These are phyloP conservation scores for Citrus australasica DNA, from an alignment of 345 rosid species.

Conservation along the genomic window DNA sequence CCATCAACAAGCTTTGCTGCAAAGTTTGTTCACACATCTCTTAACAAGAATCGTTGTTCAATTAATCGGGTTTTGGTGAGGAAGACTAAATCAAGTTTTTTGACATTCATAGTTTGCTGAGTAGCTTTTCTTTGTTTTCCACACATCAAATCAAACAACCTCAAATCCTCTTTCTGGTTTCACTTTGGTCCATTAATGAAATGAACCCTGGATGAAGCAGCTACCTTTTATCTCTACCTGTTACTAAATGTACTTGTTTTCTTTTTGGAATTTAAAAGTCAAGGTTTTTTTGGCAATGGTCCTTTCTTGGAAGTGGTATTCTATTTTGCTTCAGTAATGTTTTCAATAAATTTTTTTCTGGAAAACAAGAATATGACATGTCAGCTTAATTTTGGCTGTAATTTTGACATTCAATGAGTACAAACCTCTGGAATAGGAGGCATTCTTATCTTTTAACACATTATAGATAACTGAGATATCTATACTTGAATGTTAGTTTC, in stretches of 20 bases:
- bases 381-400: background rate
- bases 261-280: background rate
- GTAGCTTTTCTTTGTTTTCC: background rate
- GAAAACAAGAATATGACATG: background rate
- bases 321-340: background rate
- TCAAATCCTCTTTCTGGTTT: background rate
- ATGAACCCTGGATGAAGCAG: too few species aligned
- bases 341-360: background rate
- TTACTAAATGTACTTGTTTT: background rate
- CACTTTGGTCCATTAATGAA: background rate
- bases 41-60: slow-evolving; percentile 93
- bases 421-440: background rate
- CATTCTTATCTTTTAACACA: background rate
- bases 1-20: slow-evolving; percentile 96
- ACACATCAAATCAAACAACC: background rate
- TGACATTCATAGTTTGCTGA: background rate
- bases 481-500: background rate
- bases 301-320: background rate
- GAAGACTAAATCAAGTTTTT: background rate
- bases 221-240: too few species aligned
- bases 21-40: slow-evolving; percentile 92
- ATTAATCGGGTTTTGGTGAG: slow-evolving; percentile 89
- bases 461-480: background rate
- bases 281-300: background rate
- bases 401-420: background rate